Percentiles rank a stretch among this genome's conserved stretches.
phyloP scores from a whole-genome alignment of 2,329 filamentous ascomycete species.

The Gliomastix tumulicola region DNA sequence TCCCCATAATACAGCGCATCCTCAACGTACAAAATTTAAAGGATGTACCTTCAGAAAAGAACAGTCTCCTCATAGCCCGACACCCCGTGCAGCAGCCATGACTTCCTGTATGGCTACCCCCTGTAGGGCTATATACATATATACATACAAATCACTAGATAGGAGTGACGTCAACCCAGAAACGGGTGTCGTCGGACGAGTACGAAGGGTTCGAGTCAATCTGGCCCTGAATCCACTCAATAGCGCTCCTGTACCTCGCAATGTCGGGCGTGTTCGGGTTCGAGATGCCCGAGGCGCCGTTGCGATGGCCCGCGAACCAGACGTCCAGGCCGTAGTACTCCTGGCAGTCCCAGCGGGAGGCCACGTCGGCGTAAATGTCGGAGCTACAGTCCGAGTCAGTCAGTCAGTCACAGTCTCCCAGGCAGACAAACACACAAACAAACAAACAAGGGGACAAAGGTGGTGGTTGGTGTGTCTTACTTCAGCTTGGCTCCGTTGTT shows the following conservation, averaged over 20 bases:
- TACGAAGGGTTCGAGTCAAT: conserved; percentile 7
- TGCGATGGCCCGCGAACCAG: conserved; percentile 10
- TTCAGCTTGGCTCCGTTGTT: conserved; percentile 17
- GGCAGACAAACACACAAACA: too few species aligned
- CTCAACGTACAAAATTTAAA: too few species aligned
- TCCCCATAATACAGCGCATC: too few species aligned
- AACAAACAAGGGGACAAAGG: not conserved
- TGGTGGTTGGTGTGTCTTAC: conserved; percentile 7
- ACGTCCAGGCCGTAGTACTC: conserved; percentile 7
- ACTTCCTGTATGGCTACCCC: too few species aligned
- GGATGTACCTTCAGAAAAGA: too few species aligned
- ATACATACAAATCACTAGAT: too few species aligned
- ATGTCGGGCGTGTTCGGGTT: conserved; percentile 9
- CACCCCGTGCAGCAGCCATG: too few species aligned
- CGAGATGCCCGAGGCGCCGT: conserved; percentile 6
- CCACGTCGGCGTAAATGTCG: conserved; percentile 7
- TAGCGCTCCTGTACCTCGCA: conserved; percentile 4
- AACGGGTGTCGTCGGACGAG: conserved; percentile 7
- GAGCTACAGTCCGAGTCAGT: conserved; percentile 6
- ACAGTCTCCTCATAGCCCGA: too few species aligned
- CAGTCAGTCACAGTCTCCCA: too few species aligned
- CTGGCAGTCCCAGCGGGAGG: conserved; percentile 8
- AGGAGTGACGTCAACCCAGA: conserved; percentile 9
- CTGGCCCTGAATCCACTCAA: conserved; percentile 9
- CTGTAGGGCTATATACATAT: too few species aligned